A percentile compares a stretch with the other conserved stretches of the same genome.
Conservation (phyloP, 1,284 basidiomycete genomes). For the Gymnopus androsaceus region DNA sequence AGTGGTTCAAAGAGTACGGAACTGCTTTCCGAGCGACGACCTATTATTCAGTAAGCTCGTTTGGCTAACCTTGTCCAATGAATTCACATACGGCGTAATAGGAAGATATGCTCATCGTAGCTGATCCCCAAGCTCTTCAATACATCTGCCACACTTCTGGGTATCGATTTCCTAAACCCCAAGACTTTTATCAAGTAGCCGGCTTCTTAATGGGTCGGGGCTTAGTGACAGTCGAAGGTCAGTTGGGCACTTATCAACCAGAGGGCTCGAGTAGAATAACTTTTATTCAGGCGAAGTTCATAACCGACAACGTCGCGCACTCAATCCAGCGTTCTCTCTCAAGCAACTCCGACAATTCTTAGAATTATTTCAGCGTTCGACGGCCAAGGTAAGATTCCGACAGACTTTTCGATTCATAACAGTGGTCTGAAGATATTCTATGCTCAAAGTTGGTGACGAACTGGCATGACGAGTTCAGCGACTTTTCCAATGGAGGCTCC, state of each 20-base stretch:
- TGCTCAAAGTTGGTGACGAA: constrained; percentile 9
- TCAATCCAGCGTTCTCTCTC: constrained; percentile 24
- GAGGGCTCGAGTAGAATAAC: background rate
- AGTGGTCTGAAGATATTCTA: background rate
- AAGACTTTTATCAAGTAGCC: constrained; percentile 3
- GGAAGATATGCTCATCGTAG: constrained; percentile 15
- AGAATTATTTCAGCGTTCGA: constrained; percentile 16
- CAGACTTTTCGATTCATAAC: background rate
- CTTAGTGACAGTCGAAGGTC: constrained; percentile 13
- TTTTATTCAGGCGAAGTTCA: constrained; percentile 15
- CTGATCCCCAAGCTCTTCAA: constrained; percentile 9
- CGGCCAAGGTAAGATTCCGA: constrained; percentile 5
- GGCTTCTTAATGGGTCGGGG: constrained; percentile 13
- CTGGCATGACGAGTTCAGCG: constrained; percentile 4
- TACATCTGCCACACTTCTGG: constrained; percentile 5
- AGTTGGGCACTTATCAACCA: background rate
- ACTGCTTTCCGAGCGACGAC: constrained; percentile 28
- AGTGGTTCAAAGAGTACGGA: constrained; percentile 34
- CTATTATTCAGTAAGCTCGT: constrained; percentile 29
- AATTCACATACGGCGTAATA: background rate
- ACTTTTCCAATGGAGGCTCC: background rate
- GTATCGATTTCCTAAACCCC: constrained; percentile 14
- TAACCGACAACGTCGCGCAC: constrained; percentile 19
- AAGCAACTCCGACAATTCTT: constrained; percentile 16
- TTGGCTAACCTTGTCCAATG: background rate